Conservation (phyloP, 306 rosid genomes). For the Trichosanthes truncata region DNA sequence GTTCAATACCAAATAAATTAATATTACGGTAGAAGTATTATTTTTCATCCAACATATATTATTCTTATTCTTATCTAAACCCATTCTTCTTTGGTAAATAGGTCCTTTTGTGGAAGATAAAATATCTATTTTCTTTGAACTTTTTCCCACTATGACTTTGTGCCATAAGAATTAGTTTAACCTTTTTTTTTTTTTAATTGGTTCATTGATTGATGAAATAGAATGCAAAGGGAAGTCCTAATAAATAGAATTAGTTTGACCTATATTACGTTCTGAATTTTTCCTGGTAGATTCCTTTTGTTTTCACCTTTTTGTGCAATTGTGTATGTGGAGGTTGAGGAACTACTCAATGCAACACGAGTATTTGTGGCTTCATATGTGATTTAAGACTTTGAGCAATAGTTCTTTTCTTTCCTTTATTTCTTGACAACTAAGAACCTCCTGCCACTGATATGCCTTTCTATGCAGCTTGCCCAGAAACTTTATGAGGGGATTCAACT, state of each 20-base stretch:
- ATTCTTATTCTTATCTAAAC: background rate
- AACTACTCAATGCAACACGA: background rate
- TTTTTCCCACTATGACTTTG: background rate
- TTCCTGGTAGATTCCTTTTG: background rate
- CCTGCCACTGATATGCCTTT: slow-evolving; percentile 17
- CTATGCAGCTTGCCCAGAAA: slow-evolving; percentile 85
- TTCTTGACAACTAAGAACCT: background rate
- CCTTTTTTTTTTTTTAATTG: too few species aligned
- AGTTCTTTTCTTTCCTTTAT: background rate
- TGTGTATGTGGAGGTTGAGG: background rate
- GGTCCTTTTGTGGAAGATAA: background rate
- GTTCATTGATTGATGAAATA: background rate
- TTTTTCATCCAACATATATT: background rate
- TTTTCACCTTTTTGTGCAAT: background rate
- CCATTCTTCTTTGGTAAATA: background rate
- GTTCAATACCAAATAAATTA: background rate
- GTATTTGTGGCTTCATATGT: background rate
- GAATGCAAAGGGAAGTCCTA: background rate
- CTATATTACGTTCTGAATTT: background rate
- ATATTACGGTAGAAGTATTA: background rate
- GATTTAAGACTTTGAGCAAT: background rate
- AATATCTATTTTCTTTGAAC: background rate
- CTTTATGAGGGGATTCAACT: slow-evolving; percentile 93
- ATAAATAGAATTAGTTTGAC: background rate
- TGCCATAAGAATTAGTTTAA: background rate